Base-by-base conservation (phyloP, 495 filamentous ascomycete genomes). In the Aspergillus haitiensis region DNA sequence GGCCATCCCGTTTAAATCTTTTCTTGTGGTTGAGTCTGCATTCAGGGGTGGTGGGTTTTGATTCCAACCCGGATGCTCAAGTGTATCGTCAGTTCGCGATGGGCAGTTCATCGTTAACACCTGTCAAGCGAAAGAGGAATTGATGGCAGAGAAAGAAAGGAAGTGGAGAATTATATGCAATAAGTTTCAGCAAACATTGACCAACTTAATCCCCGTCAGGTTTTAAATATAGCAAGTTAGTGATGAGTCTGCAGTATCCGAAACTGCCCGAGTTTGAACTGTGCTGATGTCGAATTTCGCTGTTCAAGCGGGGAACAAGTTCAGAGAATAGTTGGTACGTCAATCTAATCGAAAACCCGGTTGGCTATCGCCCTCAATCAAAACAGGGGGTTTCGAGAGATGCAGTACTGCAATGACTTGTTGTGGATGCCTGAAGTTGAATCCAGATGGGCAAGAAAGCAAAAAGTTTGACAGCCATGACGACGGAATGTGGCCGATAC, bases 1-100 rank as follows among this genome's bases (percentile, higher is more conserved):
- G 45, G 71, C 71, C 47, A 78, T 71, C 42, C 85, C 84, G 61
- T 87, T 88, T 45, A 88, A 80, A 60, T 88, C 84, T 70, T 82
- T 79, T 54, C 85, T 74, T 31, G 85, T 86, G 10, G 85, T 88
- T 49, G 76, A 70, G 58, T 86, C 84, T 3, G 81, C 75, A 56
- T 79, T 82, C 51, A 87, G 68, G 10, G 74, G 70, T 12, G 79
- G 70, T 39, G 85, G 82, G 55, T 75, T 86, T 65, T 88, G 84
- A 67, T 86, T 88, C 78, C 81, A 84, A 50, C 70, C 75, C 10
- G 80, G 82, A 55, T 83, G 75, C 9, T 77, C 72, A 27, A 79
- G 67, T 13, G 78, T 78, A 52, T 87, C 82, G 52, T 87, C 84
- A n/a, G 75, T 85, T 56, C 84, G 72, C 12, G 84, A 87, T 32